Evolutionary conservation across 345 rosid genomes (phyloP), one percentile per base, ranked within the genome.

Genomic region (Salix brachista): DNA sequence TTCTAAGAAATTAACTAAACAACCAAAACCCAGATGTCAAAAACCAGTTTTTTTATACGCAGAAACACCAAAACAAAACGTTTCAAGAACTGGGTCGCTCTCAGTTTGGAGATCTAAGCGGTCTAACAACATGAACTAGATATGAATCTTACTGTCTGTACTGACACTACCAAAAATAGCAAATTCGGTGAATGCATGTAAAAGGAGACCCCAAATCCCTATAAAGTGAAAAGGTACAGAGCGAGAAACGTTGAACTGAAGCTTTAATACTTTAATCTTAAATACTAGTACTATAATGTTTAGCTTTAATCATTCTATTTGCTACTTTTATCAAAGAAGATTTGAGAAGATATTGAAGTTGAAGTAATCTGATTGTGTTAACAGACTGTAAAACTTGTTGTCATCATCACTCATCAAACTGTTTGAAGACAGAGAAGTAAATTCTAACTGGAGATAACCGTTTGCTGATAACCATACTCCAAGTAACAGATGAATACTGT

Each of bases 151-250:
- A 18, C 56, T 61, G 18, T 18, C 30, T 74, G 50, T 6, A 46
- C 36, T 69, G 61, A 67, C 60, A 44, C 1, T 60, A 68, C 61
- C 6, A 64, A 14, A 28, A 46, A 50, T 28, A 44, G 74, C 30
- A 58, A 56, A 37, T 46, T 42, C 52, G 8, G 30, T 6, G 37
- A 56, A 60, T 52, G 58, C 8, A 36, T 32, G 69, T 8, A 46
- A 67, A 48, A 76, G 8, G 48, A 72, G 60, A 81, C 78, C 71
- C 28, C 84, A 65, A 74, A 81, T 81, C 84, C 84, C 80, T 21
- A 73, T 52, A 70, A 77, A 69, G 62, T 25, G 65, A 8, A 62
- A 39, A 36, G 66, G 65, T 62, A 30, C 32, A 65, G 23, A 52
- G 32, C 14, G 44, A 19, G 69, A 21, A 39, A 12, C 8, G 26